Base-by-base conservation (phyloP, 257 asterid genomes). In the Pogostemon cablin region DNA sequence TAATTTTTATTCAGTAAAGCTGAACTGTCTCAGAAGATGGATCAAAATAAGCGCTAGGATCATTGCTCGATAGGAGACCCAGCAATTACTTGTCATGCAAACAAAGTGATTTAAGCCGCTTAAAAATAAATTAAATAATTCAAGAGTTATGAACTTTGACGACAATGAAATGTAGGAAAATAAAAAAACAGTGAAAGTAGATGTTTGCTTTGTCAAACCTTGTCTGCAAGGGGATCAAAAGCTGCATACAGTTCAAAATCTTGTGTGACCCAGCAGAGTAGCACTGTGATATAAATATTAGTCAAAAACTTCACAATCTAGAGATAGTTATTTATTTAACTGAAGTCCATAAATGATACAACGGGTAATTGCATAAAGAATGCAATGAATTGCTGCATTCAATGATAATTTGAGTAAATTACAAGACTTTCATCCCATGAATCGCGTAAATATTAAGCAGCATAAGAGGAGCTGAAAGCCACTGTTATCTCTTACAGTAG, bases 171-270 rank as follows among this genome's bases (percentile, higher is more conserved):
- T 55, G 35, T 56, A 1, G 20, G 41, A 20, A 56, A 71, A 6
- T 37, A 35, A 46, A 50, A 8, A 32, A 43, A 47, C 6, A 69
- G 12, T 67, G 32, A 46, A 65, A 55, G 39, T 34, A 72, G 40
- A 65, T 39, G 53, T 73, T 25, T n/a, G 64, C 61, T 76, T 35
- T 49, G 68, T 42, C 87, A 32, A 69, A 91, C 98, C 99, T 95
- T 95, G 89, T 95, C 99, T 32, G 98, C 99, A n/a, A 95, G 93
- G 71, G 99, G 99, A 86, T 95, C 99, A 82, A 95, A 95, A 67
- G 97, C 95, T 32, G 97, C 99, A 80, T 91, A 95, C 37, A 91
- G 90, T 76, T 95, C 99, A 68, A 95, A 95, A 82, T 95, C 99
- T 77, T 78, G 93, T 55, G 99, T 91, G 62, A 89, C 95, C 99